phyloP scores from a whole-genome alignment of 306 rosid genomes.

The Vachellia pachyceras region DNA sequence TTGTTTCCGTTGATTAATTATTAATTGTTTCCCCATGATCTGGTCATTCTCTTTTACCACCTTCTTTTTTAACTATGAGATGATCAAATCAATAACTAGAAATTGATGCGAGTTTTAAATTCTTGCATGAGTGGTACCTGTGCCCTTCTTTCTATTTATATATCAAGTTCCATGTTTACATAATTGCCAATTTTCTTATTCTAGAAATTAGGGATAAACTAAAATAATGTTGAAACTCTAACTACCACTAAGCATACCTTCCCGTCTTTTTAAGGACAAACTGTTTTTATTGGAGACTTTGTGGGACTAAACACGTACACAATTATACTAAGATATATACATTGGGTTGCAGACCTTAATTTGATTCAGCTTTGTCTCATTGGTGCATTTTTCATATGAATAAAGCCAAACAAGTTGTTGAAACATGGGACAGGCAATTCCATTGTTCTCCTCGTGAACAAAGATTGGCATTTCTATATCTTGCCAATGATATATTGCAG shows the following conservation, averaged over 20 bases:
- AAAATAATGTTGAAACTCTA: background rate
- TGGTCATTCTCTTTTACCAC: background rate
- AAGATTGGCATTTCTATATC: constrained; percentile 70
- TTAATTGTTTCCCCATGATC: background rate
- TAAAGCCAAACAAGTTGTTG: constrained; percentile 77
- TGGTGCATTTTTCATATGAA: constrained; percentile 86
- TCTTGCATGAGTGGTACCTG: no score
- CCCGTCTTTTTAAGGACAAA: background rate
- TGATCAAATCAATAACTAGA: background rate
- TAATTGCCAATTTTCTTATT: background rate
- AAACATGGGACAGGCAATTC: constrained; percentile 75
- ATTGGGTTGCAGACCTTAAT: constrained; percentile 52
- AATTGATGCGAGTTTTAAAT: no score
- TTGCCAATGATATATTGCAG: constrained; percentile 78
- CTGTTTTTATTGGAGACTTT: background rate
- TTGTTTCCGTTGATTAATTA: no score
- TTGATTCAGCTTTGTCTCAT: constrained; percentile 66
- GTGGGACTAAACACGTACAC: background rate
- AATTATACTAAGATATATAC: background rate
- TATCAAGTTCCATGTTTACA: background rate
- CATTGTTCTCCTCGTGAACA: constrained; percentile 68
- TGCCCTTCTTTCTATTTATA: no score
- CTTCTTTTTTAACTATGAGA: background rate
- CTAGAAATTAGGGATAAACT: background rate
- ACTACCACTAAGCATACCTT: background rate